Evolutionary conservation across 2,329 filamentous ascomycete genomes (phyloP), one percentile per base, ranked within the genome.

Genomic region (Pseudopyricularia cyperi): DNA sequence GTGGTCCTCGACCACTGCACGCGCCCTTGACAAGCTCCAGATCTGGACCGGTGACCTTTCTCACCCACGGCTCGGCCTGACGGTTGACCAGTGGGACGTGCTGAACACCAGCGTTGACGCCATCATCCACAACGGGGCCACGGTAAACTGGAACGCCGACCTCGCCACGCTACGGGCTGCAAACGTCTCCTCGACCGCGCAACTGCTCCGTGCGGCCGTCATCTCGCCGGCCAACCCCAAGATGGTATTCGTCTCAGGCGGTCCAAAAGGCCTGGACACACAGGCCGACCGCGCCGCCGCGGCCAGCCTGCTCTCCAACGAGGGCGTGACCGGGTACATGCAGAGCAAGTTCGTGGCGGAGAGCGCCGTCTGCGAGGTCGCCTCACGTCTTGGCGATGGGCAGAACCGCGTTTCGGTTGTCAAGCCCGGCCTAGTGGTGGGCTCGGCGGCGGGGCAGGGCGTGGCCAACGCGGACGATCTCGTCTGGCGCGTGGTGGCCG

Each of bases 71-170:
- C 46, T 48, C 28, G 46, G 46, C n/a, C 46, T 48, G 28, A 19
- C 28, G 26, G 28, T 28, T 3, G 7, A 24, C 2, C 46, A 32
- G 28, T 48, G 46, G 46, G 26, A 32, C 12, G 28, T 34, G 1
- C 15, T 32, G 15, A 11, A 4, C 2, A 32, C 28, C n/a, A 32
- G 33, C 15, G 28, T 48, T 17, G 46, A 48, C 7, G 46, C 46
- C 46, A 83, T 91, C 53, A 73, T 90, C 1, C 87, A 91, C 62
- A 34, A 48, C 46, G 46, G 46, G 26, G 46, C 46, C 46, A 32
- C 19, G 15, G 46, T 48, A 3, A 30, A 48, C 46, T 48, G 46
- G 46, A 30, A 48, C 46, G 28, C 32, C 4, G 46, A 32, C 46
- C 32, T 32, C 46, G 28, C 28, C 46, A 32, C 28, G 28, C 17